Conservation (phyloP, 2,329 filamentous ascomycete genomes). For the Aphanoascus verrucosus region DNA sequence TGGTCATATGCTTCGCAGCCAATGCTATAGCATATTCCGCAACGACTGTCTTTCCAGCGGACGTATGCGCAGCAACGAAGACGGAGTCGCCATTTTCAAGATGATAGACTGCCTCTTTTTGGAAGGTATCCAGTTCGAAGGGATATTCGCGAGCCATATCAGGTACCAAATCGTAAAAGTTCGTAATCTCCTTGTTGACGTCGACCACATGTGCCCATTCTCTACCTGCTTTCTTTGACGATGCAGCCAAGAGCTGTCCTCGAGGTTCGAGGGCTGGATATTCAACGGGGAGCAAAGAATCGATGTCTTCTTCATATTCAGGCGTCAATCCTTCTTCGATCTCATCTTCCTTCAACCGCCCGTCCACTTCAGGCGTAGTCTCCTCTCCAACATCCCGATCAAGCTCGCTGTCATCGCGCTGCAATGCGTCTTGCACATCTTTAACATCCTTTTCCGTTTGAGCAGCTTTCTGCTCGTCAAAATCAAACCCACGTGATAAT, state of each 20-base stretch:
- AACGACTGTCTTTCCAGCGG: slow-evolving; percentile 94
- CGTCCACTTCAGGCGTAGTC: slow-evolving; percentile 23
- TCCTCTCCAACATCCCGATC: slow-evolving; percentile 27
- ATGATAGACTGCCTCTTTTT: slow-evolving; percentile 97
- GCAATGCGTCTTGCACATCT: slow-evolving; percentile 57
- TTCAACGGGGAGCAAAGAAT: slow-evolving; percentile 78
- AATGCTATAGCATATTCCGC: slow-evolving; percentile 96
- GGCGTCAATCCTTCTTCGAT: slow-evolving; percentile 23
- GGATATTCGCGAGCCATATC: slow-evolving; percentile 96
- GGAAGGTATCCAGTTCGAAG: slow-evolving; percentile 94
- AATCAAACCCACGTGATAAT: slow-evolving; percentile 64
- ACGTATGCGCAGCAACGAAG: slow-evolving; percentile 95
- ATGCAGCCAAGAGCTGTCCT: slow-evolving; percentile 60
- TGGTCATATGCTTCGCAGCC: slow-evolving; percentile 97
- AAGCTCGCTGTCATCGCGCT: slow-evolving; percentile 32
- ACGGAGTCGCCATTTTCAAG: slow-evolving; percentile 93
- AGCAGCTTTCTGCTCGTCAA: slow-evolving; percentile 50
- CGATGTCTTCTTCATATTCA: slow-evolving; percentile 50
- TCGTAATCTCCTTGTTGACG: slow-evolving; percentile 83
- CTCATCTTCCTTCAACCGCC: slow-evolving; percentile 8
- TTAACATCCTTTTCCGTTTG: slow-evolving; percentile 49
- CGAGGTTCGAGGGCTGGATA: slow-evolving; percentile 85
- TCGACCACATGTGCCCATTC: slow-evolving; percentile 99
- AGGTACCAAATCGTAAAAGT: slow-evolving; percentile 84
- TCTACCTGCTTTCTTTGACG: slow-evolving; percentile 60